Percentiles rank a stretch among this genome's conserved stretches.
phyloP scores from a whole-genome alignment of 2,329 filamentous ascomycete species.

The Dothiorella sarmentorum region DNA sequence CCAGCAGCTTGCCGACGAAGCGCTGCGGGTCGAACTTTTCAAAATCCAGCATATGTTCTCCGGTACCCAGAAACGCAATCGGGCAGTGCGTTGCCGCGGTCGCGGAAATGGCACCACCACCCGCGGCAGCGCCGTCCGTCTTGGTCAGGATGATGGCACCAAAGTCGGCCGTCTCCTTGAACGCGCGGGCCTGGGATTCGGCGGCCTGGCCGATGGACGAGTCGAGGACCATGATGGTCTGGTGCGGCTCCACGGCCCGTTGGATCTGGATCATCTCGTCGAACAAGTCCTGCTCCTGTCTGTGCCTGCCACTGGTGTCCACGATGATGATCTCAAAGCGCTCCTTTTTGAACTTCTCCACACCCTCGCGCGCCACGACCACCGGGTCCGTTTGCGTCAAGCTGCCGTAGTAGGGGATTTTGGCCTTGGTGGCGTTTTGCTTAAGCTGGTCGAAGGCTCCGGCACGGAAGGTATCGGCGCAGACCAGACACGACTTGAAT shows the following conservation, averaged over 20 bases:
- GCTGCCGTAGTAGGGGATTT: constrained; percentile 97
- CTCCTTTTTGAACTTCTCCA: constrained; percentile 99
- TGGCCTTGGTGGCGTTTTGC: constrained; percentile 97
- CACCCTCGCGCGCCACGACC: constrained; percentile 88
- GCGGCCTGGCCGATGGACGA: constrained; percentile 95
- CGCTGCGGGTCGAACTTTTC: constrained; percentile 90
- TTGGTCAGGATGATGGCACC: constrained; percentile 99
- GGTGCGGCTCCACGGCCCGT: constrained; percentile 80
- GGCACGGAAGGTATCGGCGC: constrained; percentile 96
- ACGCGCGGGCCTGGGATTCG: constrained; percentile 89
- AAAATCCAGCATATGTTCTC: constrained; percentile 93
- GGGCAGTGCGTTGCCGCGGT: constrained; percentile 95
- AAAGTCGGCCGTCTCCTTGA: constrained; percentile 96
- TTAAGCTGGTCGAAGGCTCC: constrained; percentile 98
- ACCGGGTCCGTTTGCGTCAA: constrained; percentile 95
- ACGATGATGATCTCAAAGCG: constrained; percentile 98
- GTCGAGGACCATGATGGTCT: constrained; percentile 98
- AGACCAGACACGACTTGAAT: constrained; percentile 90
- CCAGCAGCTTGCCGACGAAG: constrained; percentile 89
- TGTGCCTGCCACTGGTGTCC: constrained; percentile 91
- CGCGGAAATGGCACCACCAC: constrained; percentile 94
- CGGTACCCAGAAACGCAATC: constrained; percentile 96
- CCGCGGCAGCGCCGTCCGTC: constrained; percentile 91
- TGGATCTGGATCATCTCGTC: constrained; percentile 98
- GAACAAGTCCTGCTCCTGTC: constrained; percentile 92